Percentiles rank a stretch among this genome's conserved stretches.
These are phyloP conservation scores for Cryptococcus sp. DNA, from an alignment of 1,284 basidiomycete species.

Conservation along the genomic window DNA sequence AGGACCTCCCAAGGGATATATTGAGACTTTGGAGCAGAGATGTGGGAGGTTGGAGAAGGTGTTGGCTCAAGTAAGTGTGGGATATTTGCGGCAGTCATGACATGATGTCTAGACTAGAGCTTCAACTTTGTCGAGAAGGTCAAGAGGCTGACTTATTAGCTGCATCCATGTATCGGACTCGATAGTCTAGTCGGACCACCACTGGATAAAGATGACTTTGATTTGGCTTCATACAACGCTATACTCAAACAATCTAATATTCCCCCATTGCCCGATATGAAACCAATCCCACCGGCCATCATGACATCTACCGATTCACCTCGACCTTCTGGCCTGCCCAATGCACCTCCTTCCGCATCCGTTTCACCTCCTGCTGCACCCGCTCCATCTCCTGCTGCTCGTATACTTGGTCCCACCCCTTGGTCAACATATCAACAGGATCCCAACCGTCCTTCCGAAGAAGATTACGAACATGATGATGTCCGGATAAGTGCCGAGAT, in stretches of 20 bases:
- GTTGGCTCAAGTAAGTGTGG: slow-evolving; percentile 57
- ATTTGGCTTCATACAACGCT: slow-evolving; percentile 39
- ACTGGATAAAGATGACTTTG: slow-evolving; percentile 69
- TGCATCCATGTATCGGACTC: slow-evolving; percentile 65
- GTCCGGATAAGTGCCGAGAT: slow-evolving; percentile 15
- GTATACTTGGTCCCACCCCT: slow-evolving; percentile 28
- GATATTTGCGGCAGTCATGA: too few relatives aligned
- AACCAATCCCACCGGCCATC: slow-evolving; percentile 13
- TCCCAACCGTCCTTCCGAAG: slow-evolving; percentile 24
- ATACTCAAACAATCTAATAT: slow-evolving; percentile 31
- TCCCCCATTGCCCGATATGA: slow-evolving; percentile 36
- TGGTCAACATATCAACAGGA: slow-evolving; percentile 35
- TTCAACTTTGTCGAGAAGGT: too few relatives aligned
- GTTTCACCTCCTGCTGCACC: slow-evolving; percentile 15
- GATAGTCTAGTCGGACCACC: slow-evolving; percentile 63
- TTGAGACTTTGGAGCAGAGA: slow-evolving; percentile 67
- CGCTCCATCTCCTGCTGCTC: slow-evolving; percentile 19
- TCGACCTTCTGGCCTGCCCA: background rate
- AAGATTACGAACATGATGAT: slow-evolving; percentile 17
- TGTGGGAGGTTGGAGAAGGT: slow-evolving; percentile 68
- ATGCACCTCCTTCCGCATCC: slow-evolving; percentile 4
- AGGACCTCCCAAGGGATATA: slow-evolving; percentile 79
- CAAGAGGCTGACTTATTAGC: slow-evolving; percentile 48
- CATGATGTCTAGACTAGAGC: too few relatives aligned
- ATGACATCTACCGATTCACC: background rate